Evolutionary conservation across 23 red algal genomes (phyloP), one percentile per base, ranked within the genome.

Genomic region (Cyanidioschyzon merolae): DNA sequence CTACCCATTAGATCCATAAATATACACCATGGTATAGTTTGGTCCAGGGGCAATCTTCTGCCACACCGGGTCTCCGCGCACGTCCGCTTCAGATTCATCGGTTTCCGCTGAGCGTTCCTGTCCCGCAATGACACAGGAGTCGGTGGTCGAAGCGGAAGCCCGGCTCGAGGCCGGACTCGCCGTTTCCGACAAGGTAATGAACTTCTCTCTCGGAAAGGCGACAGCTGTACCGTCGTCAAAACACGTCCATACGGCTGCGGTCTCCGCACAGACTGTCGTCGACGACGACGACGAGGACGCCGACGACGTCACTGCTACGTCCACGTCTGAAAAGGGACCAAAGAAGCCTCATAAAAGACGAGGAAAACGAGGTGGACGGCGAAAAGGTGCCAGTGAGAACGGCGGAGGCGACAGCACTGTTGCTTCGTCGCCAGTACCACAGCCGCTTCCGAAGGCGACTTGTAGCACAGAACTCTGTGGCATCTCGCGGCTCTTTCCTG

Each of bases 401-500:
- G 32, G n/a, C 29, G 63, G 12, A 32, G 63, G 21, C 7, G 12
- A 54, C 7, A 21, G 7, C 12, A 21, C 7, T 15, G 12, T 7
- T 7, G 7, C 45, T 15, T n/a, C n/a, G n/a, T n/a, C n/a, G n/a
- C n/a, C n/a, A n/a, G n/a, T n/a, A n/a, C n/a, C n/a, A n/a, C 45
- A 54, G 45, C 45, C 45, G 21, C 12, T 7, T 7, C 45, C 45
- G 7, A n/a, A n/a, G n/a, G 45, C 45, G 7, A 54, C 12, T 21
- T 7, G 12, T 54, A 21, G 45, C 7, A 21, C 12, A 21, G 45
- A 7, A 54, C 45, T 71, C n/a, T 35, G 63, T 27, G 63, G 63
- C 58, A 38, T 95, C 24, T 85, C 79, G 25, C 39, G 27, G 7
- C 86, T 80, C 76, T 95, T 80, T 50, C 90, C 90, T 1, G 57